Percentiles rank a stretch among this genome's conserved stretches.
Evolutionary conservation across 352 stramenopile species (phyloP).

Genomic region (Nannochloropsis limnetica): DNA sequence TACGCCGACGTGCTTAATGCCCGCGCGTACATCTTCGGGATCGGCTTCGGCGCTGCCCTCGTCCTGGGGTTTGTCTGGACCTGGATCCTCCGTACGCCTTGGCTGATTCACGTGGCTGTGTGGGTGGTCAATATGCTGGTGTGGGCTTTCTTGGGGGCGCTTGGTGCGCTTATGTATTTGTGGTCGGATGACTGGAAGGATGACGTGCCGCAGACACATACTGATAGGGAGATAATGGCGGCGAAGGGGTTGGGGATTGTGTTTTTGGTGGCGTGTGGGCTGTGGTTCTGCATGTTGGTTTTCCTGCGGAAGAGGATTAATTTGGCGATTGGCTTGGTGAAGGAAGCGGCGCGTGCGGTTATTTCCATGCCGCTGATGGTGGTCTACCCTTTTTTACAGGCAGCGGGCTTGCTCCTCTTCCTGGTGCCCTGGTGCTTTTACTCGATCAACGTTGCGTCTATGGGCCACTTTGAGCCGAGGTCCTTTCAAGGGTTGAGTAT

Average conservation of each 20-base stretch:
- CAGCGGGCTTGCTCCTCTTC: constrained; percentile 58
- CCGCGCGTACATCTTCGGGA: constrained; percentile 59
- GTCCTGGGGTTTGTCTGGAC: constrained; percentile 62
- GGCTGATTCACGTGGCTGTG: constrained; percentile 60
- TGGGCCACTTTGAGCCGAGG: constrained; percentile 47
- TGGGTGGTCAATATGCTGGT: constrained; percentile 56
- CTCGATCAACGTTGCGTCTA: constrained; percentile 59
- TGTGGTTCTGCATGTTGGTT: constrained; percentile 59
- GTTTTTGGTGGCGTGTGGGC: constrained; percentile 42
- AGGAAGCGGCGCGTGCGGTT: constrained; percentile 60
- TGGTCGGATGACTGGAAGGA: constrained; percentile 35
- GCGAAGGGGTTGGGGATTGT: constrained; percentile 37
- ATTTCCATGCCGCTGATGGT: constrained; percentile 58
- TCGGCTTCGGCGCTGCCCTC: constrained; percentile 60
- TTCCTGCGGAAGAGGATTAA: constrained; percentile 64
- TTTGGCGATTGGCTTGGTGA: constrained; percentile 64
- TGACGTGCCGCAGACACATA: constrained; percentile 34
- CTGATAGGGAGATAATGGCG: constrained; percentile 35
- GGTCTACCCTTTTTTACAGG: constrained; percentile 65
- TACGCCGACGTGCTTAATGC: constrained; percentile 62
- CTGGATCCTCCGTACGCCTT: constrained; percentile 61
- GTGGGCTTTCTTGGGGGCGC: constrained; percentile 40
- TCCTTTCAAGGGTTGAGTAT: constrained; percentile 49
- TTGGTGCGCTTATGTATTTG: constrained; percentile 36
- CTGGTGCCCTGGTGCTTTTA: constrained; percentile 62